phyloP scores from a whole-genome alignment of 2,329 filamentous ascomycete genomes.

The Penicillium thymicola region DNA sequence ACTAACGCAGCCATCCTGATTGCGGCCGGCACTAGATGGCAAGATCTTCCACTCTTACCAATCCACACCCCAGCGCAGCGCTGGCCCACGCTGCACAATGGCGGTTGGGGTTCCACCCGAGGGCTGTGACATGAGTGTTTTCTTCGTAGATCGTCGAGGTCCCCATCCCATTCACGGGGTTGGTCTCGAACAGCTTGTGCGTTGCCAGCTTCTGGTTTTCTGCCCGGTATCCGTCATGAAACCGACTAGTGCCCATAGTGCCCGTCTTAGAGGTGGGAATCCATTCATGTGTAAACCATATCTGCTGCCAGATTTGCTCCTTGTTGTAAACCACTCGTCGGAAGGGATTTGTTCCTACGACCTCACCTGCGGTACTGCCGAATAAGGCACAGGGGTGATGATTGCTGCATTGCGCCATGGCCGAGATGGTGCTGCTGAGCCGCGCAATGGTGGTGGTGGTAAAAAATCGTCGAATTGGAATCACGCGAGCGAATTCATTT shows the following conservation, averaged over 20 bases:
- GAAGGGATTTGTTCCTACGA: constrained; percentile 52
- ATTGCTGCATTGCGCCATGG: constrained; percentile 34
- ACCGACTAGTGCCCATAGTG: constrained; percentile 39
- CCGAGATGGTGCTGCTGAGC: constrained; percentile 38
- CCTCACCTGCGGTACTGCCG: constrained; percentile 52
- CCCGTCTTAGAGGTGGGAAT: constrained; percentile 24
- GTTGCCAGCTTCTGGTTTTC: constrained; percentile 35
- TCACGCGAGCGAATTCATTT: constrained; percentile 49
- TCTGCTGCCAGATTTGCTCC: constrained; percentile 51
- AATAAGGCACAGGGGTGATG: constrained; percentile 55
- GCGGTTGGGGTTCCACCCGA: constrained; percentile 67
- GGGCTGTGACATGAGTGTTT: constrained; percentile 58
- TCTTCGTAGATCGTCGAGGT: constrained; percentile 57
- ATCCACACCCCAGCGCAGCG: constrained; percentile 62
- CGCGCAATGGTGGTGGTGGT: constrained; percentile 49
- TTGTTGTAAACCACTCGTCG: constrained; percentile 51
- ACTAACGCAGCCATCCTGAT: constrained; percentile 6
- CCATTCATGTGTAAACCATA: constrained; percentile 60
- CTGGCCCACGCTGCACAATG: constrained; percentile 66
- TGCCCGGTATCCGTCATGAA: constrained; percentile 45
- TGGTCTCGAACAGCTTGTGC: constrained; percentile 31
- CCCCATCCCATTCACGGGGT: constrained; percentile 31
- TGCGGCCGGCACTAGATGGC: constrained; percentile 37
- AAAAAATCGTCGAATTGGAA: constrained; percentile 53
- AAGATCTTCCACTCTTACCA: constrained; percentile 65